These are phyloP conservation scores for Erodium texanum DNA, from an alignment of 441 rosid species.

Conservation along the genomic window DNA sequence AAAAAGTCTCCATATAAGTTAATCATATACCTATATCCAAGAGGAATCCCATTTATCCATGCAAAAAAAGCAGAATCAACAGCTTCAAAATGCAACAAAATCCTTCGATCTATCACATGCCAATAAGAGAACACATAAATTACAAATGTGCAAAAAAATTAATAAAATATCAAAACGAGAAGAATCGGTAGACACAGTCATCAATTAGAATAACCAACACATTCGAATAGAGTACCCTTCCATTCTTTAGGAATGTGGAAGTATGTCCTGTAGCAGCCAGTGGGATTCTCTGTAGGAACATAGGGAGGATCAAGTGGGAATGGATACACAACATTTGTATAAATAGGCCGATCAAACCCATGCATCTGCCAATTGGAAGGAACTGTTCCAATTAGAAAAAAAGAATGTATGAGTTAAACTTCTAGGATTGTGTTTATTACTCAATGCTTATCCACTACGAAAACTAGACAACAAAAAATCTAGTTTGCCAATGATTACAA, in stretches of 20 bases:
- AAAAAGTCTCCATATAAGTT: neutral
- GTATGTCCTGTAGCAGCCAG: conserved; percentile 90
- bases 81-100: conserved; percentile 91
- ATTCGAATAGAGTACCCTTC: conserved; percentile 44
- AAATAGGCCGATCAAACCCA: conserved; percentile 91
- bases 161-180: conserved; percentile 4
- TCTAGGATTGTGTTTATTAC: neutral
- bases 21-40: conserved; percentile 75
- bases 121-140: conserved; percentile 13
- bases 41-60: conserved; percentile 85
- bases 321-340: conserved; percentile 77
- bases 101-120: conserved; percentile 67
- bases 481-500: neutral
- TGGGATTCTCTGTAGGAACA: conserved; percentile 77
- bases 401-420: conserved; percentile 12
- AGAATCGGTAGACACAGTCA: conserved; percentile 12
- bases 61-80: conserved; percentile 93
- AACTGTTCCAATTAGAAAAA: conserved; percentile 45
- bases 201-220: conserved; percentile 11
- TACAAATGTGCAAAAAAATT: conserved; percentile 4
- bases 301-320: conserved; percentile 73
- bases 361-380: conserved; percentile 99
- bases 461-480: neutral
- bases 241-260: conserved; percentile 80
- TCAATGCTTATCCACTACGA: neutral